A percentile compares a stretch with the other conserved stretches of the same genome.
Evolutionary conservation across 2,329 filamentous ascomycete species (phyloP).

Genomic region (Fusarium foetens): DNA sequence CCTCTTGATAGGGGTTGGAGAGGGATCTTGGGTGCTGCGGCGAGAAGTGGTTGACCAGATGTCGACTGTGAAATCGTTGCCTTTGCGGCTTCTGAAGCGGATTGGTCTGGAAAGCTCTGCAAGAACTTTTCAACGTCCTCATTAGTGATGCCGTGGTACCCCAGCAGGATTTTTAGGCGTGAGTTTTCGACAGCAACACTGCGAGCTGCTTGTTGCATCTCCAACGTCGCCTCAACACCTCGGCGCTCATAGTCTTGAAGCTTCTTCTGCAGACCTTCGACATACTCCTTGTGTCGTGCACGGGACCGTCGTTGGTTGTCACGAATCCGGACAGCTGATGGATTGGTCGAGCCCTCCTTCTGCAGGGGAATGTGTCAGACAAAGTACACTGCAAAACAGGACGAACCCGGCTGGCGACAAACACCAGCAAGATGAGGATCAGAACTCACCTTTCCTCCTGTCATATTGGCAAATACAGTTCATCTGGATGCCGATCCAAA

Average conservation of each 20-base stretch:
- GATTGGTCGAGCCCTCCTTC: conserved; percentile 45
- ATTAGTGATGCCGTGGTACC: conserved; percentile 51
- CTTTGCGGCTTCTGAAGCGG: conserved; percentile 45
- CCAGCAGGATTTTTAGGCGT: conserved; percentile 56
- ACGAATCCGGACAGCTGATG: conserved; percentile 54
- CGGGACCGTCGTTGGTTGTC: conserved; percentile 65
- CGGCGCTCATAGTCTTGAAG: conserved; percentile 60
- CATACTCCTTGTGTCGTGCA: conserved; percentile 61
- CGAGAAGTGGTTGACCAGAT: conserved; percentile 11
- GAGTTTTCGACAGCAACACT: conserved; percentile 61
- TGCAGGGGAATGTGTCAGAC: conserved; percentile 39
- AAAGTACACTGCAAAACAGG: conserved; percentile 15
- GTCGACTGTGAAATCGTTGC: conserved; percentile 37
- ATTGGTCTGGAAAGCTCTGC: conserved; percentile 49
- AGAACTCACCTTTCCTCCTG: conserved; percentile 46
- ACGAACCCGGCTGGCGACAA: conserved; percentile 13
- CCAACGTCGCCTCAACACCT: conserved; percentile 60
- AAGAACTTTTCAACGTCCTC: conserved; percentile 55
- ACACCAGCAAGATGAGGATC: conserved; percentile 9
- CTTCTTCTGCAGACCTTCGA: conserved; percentile 59
- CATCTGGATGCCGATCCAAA: conserved; percentile 38
- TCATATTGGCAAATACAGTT: conserved; percentile 38
- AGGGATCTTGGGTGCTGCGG: conserved; percentile 30
- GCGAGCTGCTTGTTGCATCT: conserved; percentile 65
- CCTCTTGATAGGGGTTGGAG: conserved; percentile 38